Base-by-base conservation (phyloP, 805 yeast species). In the Spathaspora arborariae region DNA sequence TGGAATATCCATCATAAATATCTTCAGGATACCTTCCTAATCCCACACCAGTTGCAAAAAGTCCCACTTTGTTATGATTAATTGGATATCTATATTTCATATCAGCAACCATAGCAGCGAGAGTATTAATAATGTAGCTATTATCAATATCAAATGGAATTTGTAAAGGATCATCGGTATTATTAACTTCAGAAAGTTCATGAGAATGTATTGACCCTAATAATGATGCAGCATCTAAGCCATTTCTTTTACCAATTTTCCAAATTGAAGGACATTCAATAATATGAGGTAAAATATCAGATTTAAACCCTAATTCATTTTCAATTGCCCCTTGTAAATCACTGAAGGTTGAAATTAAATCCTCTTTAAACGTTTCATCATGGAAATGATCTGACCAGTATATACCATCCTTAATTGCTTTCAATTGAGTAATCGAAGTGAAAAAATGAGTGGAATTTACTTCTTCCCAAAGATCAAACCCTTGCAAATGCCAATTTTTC, bases 391-490 rank as follows among this genome's bases (percentile, higher is more conserved):
- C 37, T 20, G 76, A 71, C 35, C 76, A 51, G 21, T 52, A 44
- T 11, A 80, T 59, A 0, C 50, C 52, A 9, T 33, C n/a, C 38
- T 73, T 66, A 18, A 91, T 55, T 0, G 96, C 86, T 50, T 82
- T 78, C 50, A 86, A 70, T 63, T 90, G 96, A 3, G 83, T 80
- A 56, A 87, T 63, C 11, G 85, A 70, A 1, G 96, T 91, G 65
- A 88, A 92, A 51, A 89, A 82, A 63, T 91, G 97, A 42, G 70
- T 57, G 0, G 91, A 81, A 49, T 80, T 60, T 42, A 86, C 72
- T 64, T 91, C 98, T 67, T 91, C 98, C 98, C 98, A 91, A 37
- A 91, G 70, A 66, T 91, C 97, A 67, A 87, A 92, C n/a, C 88
- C 84, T 4, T 66, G 63, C 9, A 65, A 60, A 10, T 66, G 56